Base-by-base conservation (phyloP, 495 filamentous ascomycete species). In the Tuber brumale region DNA sequence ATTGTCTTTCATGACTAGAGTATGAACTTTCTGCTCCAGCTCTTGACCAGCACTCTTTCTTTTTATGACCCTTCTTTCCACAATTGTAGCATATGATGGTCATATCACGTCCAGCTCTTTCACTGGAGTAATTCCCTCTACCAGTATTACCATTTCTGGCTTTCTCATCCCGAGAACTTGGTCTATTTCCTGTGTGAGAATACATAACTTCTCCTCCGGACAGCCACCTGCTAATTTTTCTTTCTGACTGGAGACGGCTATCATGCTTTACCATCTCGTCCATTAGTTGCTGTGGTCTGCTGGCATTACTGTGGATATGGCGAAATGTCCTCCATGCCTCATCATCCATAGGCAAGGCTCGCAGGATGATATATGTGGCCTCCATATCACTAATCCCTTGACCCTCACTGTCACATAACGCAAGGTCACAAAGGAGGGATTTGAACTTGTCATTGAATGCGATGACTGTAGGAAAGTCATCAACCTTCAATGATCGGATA, bases 121-220 rank as follows among this genome's bases (percentile, higher is more conserved):
- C 14, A 14, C 1, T 16, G 14, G 3, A 18, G 14, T 16, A 3
- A 4, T 18, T 45, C 16, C 12, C 44, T 18, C 14, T 16, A 1
- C 44, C 0, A 0, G 18, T n/a, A 51, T 10, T n/a, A 23, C 0
- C 1, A 1, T 23, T 9, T 9, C 6, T 9, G 1, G 5, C 0
- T 8, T 21, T n/a, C 0, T 8, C 1, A 1, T 2, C 0, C 6
- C 14, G 48, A 0, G 16, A 21, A 10, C 7, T 0, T 9, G 0
- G 1, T 0, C 0, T 0, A n/a, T 10, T 9, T 2, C 21, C 7
- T 1, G 23, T 1, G 0, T n/a, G 21, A 0, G 21, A 23, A n/a
- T 51, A 51, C 48, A 51, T n/a, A 0, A 51, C 48, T 10, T 51
- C 48, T 2, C 6, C 21, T 8, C 21, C 48, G 0, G 23, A 51